Conservation (phyloP, 1,139 yeast genomes). For the Candida glucosophila region DNA sequence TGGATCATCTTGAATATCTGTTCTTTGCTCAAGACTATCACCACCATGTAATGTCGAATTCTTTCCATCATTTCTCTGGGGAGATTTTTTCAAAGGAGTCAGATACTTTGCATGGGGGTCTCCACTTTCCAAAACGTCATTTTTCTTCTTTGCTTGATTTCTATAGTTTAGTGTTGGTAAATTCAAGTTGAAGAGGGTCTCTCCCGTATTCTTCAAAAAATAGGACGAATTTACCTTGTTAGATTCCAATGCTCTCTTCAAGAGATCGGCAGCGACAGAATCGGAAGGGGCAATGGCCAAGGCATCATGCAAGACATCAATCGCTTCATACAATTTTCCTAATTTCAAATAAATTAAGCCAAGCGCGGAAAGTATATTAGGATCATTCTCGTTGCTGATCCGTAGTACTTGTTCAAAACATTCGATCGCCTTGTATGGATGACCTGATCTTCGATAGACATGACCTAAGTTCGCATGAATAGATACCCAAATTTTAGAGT, state of each 20-base stretch:
- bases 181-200: constrained; percentile 10
- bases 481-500: constrained; percentile 78
- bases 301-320: constrained; percentile 73
- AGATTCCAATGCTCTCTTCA: constrained; percentile 72
- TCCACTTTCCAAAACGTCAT: background rate
- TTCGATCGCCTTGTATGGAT: constrained; percentile 56
- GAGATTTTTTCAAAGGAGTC: too few relatives aligned
- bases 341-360: constrained; percentile 74
- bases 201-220: constrained; percentile 16
- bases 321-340: constrained; percentile 58
- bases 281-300: constrained; percentile 74
- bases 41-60: background rate
- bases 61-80: too few relatives aligned
- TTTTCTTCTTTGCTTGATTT: constrained; percentile 1
- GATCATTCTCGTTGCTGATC: constrained; percentile 57
- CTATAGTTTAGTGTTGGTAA: constrained; percentile 12
- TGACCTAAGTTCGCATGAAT: constrained; percentile 89
- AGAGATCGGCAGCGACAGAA: constrained; percentile 74
- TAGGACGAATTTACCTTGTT: constrained; percentile 30
- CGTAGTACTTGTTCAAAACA: constrained; percentile 73
- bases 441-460: constrained; percentile 66
- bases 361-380: constrained; percentile 73
- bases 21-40: constrained; percentile 1
- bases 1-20: constrained; percentile 13
- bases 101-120: background rate